Evolutionary conservation across 805 yeast genomes (phyloP).

Genomic region (Wickerhamomyces chaumierensis): DNA sequence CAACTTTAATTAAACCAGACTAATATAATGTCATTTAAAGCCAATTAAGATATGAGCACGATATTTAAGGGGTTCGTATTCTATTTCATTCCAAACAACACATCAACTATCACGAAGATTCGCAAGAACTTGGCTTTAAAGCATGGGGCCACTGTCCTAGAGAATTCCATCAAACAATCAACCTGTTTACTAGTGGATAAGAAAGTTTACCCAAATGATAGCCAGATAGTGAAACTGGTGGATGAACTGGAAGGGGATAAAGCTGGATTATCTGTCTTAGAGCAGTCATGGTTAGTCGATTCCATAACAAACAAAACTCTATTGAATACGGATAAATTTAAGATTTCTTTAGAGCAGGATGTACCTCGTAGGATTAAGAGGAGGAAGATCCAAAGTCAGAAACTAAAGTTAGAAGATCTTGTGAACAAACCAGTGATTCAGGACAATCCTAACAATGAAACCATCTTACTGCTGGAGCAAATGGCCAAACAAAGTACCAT

Average conservation of each 20-base stretch:
- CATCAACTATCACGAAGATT: conserved; percentile 8
- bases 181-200: conserved; percentile 14
- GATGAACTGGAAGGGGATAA: conserved; percentile 1
- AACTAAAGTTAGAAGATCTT: conserved; percentile 5
- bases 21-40: too few relatives aligned
- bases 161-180: conserved; percentile 2
- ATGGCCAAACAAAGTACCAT: conserved; percentile 13
- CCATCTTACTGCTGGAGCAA: conserved; percentile 10
- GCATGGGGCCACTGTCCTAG: conserved; percentile 10
- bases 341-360: conserved; percentile 4
- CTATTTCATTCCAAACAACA: conserved; percentile 14
- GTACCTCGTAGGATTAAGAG: conserved; percentile 1
- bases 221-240: conserved; percentile 5
- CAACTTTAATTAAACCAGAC: too few relatives aligned
- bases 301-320: conserved; percentile 7
- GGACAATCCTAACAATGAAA: conserved; percentile 13
- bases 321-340: conserved; percentile 2
- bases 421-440: conserved; percentile 3
- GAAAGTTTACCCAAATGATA: conserved; percentile 4
- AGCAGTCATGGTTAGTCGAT: conserved; percentile 15
- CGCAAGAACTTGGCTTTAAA: conserved; percentile 10
- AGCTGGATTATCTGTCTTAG: conserved; percentile 3
- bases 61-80: conserved; percentile 11
- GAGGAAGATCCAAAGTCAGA: background rate
- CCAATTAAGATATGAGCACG: conserved; percentile 6